Evolutionary conservation across 495 filamentous ascomycete species (phyloP), one percentile per base, ranked within the genome.

Genomic region (Penicillium manginii): DNA sequence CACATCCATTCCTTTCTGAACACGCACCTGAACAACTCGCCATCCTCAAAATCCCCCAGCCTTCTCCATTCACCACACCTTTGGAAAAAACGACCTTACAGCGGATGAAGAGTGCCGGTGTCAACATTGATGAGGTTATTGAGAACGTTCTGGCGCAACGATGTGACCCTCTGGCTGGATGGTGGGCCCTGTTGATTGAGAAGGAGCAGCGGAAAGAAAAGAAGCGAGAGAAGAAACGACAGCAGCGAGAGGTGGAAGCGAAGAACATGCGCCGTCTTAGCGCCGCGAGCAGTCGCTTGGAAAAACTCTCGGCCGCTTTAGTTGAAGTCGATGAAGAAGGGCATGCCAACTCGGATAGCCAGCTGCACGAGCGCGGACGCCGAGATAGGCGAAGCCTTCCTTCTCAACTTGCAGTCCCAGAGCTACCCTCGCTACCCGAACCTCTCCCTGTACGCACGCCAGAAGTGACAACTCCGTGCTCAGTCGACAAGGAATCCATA

Each of bases 111-210:
- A 91, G 91, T 60, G 96, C 94, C 3, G 94, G 94, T 0, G 91
- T 98, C 32, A 91, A 98, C 70, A 93, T 96, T 55, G 94, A 98
- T 65, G 81, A 89, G 54, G 91, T 98, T 19, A 92, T 98, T 61
- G 92, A 97, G 64, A 92, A 96, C 61, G 94, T 98, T 22, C 78
- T 97, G 12, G 85, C 93, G 8, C 90, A 96, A 65, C 81, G 88
- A 61, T 98, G 96, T 66, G 93, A 98, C 70, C 81, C 84, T 10
- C 76, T 98, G 37, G 92, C 92, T 48, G 94, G 94, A 10, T 98
- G 94, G 94, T 98, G 94, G 94, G 90, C 91, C 17, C 74, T 98
- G 22, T 73, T 98, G 56, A 89, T 98, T 51, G 94, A 98, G 68
- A 98, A 98, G 70, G 94, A 98, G 67, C 89, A 96, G 70, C 84